These are phyloP conservation scores for Penium margaritaceum DNA, from an alignment of 139 green algal species.

Conservation along the genomic window DNA sequence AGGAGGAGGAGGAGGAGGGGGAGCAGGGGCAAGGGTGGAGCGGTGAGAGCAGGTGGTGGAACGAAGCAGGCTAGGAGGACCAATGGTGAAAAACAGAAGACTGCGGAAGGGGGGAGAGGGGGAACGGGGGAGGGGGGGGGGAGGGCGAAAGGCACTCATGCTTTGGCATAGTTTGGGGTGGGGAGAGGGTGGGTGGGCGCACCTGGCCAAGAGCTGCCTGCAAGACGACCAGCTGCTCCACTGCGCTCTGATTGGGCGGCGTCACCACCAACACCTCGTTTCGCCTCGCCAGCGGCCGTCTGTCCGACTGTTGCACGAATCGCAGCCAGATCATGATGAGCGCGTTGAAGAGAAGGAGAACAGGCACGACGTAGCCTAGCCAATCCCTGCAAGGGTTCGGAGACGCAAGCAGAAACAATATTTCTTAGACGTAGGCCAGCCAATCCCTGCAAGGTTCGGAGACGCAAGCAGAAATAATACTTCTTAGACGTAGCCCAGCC, in stretches of 20 bases:
- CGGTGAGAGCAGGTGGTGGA: no score
- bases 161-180: not conserved
- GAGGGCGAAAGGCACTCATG: not conserved
- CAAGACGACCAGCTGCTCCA: slow-evolving; percentile 32
- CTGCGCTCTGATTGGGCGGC: slow-evolving; percentile 18
- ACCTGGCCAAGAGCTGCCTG: slow-evolving; percentile 18
- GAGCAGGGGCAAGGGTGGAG: no score
- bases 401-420: no score
- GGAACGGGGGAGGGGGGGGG: not conserved
- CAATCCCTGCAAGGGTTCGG: slow-evolving; percentile 27
- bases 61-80: no score
- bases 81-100: not conserved
- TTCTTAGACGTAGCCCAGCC: no score
- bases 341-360: slow-evolving; percentile 30
- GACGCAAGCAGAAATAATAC: no score
- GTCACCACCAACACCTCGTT: slow-evolving; percentile 23
- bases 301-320: slow-evolving; percentile 15
- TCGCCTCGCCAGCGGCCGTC: not conserved
- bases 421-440: no score
- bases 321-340: slow-evolving; percentile 26
- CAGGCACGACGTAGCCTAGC: slow-evolving; percentile 22
- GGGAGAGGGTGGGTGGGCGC: not conserved
- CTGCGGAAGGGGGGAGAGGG: not conserved
- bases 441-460: no score
- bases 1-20: no score